A percentile compares a stretch with the other conserved stretches of the same genome.
Evolutionary conservation across 768 basidiomycete species (phyloP).

Genomic region (Amanita subjunquillea): DNA sequence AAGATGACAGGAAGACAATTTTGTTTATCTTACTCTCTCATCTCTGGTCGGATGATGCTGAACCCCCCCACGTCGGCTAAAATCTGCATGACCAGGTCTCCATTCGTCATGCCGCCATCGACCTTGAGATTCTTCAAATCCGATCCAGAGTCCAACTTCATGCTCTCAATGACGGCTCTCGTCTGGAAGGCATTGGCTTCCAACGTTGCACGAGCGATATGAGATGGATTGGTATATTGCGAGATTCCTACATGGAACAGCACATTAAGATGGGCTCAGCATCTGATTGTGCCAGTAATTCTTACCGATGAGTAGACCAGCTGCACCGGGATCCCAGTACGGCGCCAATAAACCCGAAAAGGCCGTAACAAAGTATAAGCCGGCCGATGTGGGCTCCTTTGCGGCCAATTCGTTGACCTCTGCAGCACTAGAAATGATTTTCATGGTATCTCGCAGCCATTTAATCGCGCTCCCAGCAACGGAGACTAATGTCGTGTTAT

Average conservation of each 20-base stretch:
- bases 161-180: constrained; percentile 88
- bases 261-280: neutral
- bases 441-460: constrained; percentile 91
- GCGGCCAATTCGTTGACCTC: constrained; percentile 84
- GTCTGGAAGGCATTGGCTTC: constrained; percentile 98
- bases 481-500: constrained; percentile 41
- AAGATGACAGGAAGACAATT: neutral
- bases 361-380: constrained; percentile 94
- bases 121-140: constrained; percentile 84
- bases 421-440: constrained; percentile 64
- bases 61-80: constrained; percentile 89
- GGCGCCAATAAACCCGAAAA: constrained; percentile 95
- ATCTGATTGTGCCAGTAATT: neutral
- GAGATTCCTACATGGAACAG: constrained; percentile 44
- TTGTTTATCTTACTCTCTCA: constrained; percentile 70
- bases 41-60: constrained; percentile 84
- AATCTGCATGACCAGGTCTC: constrained; percentile 79
- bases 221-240: constrained; percentile 82
- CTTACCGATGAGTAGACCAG: constrained; percentile 72
- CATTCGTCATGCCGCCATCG: constrained; percentile 98
- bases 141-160: constrained; percentile 80
- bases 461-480: constrained; percentile 95
- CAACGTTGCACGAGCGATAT: constrained; percentile 90
- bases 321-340: constrained; percentile 94
- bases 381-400: constrained; percentile 69